Evolutionary conservation across 805 yeast genomes (phyloP), one percentile per base, ranked within the genome.

Genomic region (Pichia ethanolica): DNA sequence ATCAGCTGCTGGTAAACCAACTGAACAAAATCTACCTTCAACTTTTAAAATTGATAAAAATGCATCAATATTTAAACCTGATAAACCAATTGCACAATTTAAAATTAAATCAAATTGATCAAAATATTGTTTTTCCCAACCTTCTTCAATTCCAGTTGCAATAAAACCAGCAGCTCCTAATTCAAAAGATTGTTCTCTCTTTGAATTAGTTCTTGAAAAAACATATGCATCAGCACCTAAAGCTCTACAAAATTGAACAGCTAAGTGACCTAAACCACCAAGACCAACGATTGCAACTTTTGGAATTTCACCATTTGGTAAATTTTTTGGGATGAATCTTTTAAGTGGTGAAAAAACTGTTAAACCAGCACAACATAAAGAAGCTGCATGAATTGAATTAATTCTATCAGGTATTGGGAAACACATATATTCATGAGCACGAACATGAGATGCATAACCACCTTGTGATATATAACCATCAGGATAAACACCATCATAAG

Each of bases 321-420:
- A 52, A 36, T 43, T 46, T 42, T 54, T 56, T 47, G 66, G 65
- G 45, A 61, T 61, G 52, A 68, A 68, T 64, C 77, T 69, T 34
- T 65, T 68, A 49, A 75, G 60, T 33, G 80, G 80, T 10, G 79
- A 73, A 61, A 64, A 75, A 11, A 71, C 75, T 5, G 79, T 75
- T 51, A 74, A 63, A 46, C 80, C 80, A 35, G 76, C 80, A 61
- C 79, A 74, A 65, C 75, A 67, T 64, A 75, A 60, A 7, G 80
- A 77, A 7, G 77, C 78, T 37, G 74, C 78, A 42, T 61, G 69
- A 14, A 60, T 59, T 6, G 74, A 64, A 45, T 64, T 64, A 58
- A 75, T 63, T 34, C 53, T 67, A 14, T 72, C 74, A 12, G 79
- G 80, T 47, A 75, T 70, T 12, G 73, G 69, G 64, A 73, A 74